phyloP scores from a whole-genome alignment of 257 asterid species.

The Nyctanthes arbortristis region DNA sequence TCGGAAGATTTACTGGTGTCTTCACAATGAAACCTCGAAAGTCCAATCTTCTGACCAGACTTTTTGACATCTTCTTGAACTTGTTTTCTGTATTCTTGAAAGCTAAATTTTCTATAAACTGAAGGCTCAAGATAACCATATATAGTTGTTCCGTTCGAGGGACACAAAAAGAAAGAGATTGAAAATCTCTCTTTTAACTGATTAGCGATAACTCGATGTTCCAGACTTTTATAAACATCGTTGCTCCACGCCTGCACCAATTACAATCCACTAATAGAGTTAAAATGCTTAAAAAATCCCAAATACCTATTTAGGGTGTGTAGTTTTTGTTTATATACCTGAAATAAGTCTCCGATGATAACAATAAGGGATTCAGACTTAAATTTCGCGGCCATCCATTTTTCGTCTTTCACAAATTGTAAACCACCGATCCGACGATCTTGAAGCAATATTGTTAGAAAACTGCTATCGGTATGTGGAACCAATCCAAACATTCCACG shows the following conservation, averaged over 20 bases:
- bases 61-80: conserved; percentile 74
- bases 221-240: conserved; percentile 70
- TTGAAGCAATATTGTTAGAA: not conserved
- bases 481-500: not conserved
- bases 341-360: not conserved
- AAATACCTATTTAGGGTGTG: too few species aligned
- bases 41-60: conserved; percentile 76
- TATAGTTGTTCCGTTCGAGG: conserved; percentile 65
- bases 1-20: too few species aligned
- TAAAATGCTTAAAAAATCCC: too few species aligned
- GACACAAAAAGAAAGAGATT: conserved; percentile 76
- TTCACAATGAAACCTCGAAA: conserved; percentile 51
- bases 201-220: conserved; percentile 81
- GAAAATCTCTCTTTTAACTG: conserved; percentile 68
- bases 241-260: conserved; percentile 91
- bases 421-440: not conserved
- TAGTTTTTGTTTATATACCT: not conserved
- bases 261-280: not conserved
- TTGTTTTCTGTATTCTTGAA: conserved; percentile 67
- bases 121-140: conserved; percentile 48
- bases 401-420: not conserved
- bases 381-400: not conserved
- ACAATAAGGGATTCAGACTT: not conserved
- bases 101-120: conserved; percentile 64
- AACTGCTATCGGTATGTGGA: not conserved